Evolutionary conservation across 78 protist species (phyloP).

Genomic region (Dictyostelium capitatum): DNA sequence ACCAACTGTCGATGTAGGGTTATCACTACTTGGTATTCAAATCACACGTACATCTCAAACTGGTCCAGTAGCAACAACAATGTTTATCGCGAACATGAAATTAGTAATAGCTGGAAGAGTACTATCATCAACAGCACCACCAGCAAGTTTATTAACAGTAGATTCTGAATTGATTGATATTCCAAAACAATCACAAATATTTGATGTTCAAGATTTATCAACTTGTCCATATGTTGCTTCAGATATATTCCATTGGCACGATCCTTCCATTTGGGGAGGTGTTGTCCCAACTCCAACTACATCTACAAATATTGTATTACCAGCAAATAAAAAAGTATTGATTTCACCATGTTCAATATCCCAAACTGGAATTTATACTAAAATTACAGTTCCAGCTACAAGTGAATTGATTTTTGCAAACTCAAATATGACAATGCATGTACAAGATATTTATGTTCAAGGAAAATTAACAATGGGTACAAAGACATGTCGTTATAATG

Average conservation of each 20-base stretch:
- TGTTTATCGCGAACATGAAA: not conserved
- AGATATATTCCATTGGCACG: constrained; percentile 67
- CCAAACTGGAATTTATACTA: constrained; percentile 11
- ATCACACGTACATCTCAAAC: not conserved
- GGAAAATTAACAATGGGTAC: constrained; percentile 68
- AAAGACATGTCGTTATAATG: constrained; percentile 30
- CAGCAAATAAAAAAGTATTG: constrained; percentile 49
- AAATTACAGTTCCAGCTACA: constrained; percentile 51
- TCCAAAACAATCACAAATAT: not conserved
- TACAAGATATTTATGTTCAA: constrained; percentile 39
- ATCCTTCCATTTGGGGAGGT: constrained; percentile 73
- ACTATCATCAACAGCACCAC: constrained; percentile 7
- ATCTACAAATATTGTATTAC: constrained; percentile 32
- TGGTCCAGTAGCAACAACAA: not conserved
- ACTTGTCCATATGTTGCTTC: constrained; percentile 40
- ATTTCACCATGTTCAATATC: constrained; percentile 62
- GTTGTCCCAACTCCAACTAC: constrained; percentile 51
- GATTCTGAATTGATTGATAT: constrained; percentile 20
- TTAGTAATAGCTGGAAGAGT: not conserved
- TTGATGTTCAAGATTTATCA: constrained; percentile 6
- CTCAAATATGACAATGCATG: constrained; percentile 17
- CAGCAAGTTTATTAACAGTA: not conserved
- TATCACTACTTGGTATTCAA: not conserved
- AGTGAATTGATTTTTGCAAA: constrained; percentile 48
- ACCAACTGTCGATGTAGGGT: not conserved